Percentiles rank a stretch among this genome's conserved stretches.
Conservation (phyloP, 139 green algal genomes). For the Micractinium sp. region DNA sequence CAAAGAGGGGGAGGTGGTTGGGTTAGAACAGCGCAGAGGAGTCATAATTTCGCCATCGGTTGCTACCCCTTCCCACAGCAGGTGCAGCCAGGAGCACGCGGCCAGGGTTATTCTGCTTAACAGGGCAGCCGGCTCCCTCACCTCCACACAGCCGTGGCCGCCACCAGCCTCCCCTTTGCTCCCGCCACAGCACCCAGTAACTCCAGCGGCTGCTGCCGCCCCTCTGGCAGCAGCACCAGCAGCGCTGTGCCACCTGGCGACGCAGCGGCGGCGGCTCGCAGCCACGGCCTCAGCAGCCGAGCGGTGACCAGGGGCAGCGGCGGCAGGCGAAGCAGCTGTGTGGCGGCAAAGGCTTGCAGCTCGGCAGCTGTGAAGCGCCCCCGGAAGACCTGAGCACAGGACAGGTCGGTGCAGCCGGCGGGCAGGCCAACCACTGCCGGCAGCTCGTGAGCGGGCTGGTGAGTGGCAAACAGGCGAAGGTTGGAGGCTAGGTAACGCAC, state of each 20-base stretch:
- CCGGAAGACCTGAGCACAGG: constrained; percentile 1
- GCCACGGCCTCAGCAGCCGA: background rate
- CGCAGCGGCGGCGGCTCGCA: background rate
- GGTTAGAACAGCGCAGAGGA: background rate
- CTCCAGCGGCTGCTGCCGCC: background rate
- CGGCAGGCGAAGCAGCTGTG: constrained; percentile 13
- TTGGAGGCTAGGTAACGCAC: constrained; percentile 19
- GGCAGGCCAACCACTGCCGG: constrained; percentile 9
- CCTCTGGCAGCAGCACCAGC: constrained; percentile 17
- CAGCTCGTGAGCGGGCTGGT: background rate
- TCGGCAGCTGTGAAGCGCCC: background rate
- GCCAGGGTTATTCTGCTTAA: background rate
- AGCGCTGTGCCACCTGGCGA: background rate
- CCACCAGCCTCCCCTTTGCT: background rate
- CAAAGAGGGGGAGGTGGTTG: background rate
- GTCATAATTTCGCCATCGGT: no score
- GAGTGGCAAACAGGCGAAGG: background rate
- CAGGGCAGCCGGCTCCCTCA: background rate
- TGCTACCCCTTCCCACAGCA: background rate
- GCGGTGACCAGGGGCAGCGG: background rate
- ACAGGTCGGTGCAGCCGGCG: constrained; percentile 1
- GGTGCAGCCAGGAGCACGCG: background rate
- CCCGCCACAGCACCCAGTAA: background rate
- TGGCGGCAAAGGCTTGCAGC: background rate
- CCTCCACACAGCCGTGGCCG: constrained; percentile 1